phyloP scores from a whole-genome alignment of 495 filamentous ascomycete genomes.

The Podospora sp. region DNA sequence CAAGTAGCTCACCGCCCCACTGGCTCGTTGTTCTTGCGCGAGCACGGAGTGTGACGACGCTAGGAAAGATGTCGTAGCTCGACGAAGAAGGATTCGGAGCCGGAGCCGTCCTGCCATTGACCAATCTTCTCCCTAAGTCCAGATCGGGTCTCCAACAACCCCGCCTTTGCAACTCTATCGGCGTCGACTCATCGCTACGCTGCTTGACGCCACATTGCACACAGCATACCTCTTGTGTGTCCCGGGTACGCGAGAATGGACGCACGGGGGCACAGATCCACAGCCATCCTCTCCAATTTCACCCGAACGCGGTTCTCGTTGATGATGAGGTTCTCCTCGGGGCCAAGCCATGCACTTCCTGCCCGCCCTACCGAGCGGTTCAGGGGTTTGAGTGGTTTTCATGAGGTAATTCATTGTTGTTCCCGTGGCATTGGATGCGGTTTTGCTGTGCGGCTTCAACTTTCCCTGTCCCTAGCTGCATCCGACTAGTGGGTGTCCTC shows the following conservation, averaged over 20 bases:
- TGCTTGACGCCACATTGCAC: background rate
- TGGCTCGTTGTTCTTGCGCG: background rate
- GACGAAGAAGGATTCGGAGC: slow-evolving; percentile 6
- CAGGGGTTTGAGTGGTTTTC: slow-evolving; percentile 10
- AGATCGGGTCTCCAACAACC: background rate
- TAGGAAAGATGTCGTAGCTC: background rate
- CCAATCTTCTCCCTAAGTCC: slow-evolving; percentile 7
- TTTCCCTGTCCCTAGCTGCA: slow-evolving; percentile 19
- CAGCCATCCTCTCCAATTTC: background rate
- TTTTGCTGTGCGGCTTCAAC: slow-evolving; percentile 9
- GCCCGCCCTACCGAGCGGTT: background rate
- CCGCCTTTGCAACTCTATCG: background rate
- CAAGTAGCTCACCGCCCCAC: background rate
- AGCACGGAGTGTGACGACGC: background rate
- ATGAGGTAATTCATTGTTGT: slow-evolving; percentile 16
- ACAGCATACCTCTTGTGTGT: background rate
- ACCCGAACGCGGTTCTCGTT: slow-evolving; percentile 11
- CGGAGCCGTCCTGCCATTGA: slow-evolving; percentile 13
- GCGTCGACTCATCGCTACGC: background rate
- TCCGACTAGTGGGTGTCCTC: slow-evolving; percentile 1
- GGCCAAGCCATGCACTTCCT: background rate
- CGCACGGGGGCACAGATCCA: background rate
- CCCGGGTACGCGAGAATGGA: background rate
- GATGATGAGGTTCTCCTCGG: slow-evolving; percentile 6
- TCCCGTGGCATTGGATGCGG: background rate